Evolutionary conservation across 805 yeast genomes (phyloP).

Genomic region (Phaffomyces thermotolerans): DNA sequence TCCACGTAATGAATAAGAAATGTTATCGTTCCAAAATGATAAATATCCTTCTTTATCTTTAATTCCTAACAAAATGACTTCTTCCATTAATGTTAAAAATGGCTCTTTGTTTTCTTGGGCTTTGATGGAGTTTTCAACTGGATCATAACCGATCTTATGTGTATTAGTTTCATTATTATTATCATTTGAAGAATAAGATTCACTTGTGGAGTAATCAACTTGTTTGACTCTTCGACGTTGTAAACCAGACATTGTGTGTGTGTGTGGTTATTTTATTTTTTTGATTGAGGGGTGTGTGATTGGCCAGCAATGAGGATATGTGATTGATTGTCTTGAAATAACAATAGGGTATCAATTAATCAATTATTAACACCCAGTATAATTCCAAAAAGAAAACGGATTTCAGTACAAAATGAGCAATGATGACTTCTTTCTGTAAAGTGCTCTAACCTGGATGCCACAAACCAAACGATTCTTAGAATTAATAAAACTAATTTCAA

Average conservation of each 20-base stretch:
- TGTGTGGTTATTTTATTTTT: too few species aligned
- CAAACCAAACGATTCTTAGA: too few species aligned
- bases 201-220: slow-evolving; percentile 9
- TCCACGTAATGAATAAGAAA: slow-evolving; percentile 92
- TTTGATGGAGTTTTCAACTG: slow-evolving; percentile 40
- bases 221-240: slow-evolving; percentile 69
- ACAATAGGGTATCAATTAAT: neutral
- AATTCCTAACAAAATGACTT: slow-evolving; percentile 84
- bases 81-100: slow-evolving; percentile 88
- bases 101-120: slow-evolving; percentile 43
- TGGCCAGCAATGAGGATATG: neutral
- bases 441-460: too few species aligned
- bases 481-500: too few species aligned
- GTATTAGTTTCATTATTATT: slow-evolving; percentile 10
- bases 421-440: too few species aligned
- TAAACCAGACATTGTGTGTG: slow-evolving; percentile 42
- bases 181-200: slow-evolving; percentile 6
- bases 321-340: neutral
- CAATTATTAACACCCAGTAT: neutral
- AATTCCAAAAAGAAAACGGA: neutral
- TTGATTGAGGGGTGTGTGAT: neutral
- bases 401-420: too few species aligned
- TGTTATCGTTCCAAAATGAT: slow-evolving; percentile 97
- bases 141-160: slow-evolving; percentile 78
- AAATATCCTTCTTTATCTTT: slow-evolving; percentile 95